Evolutionary conservation across 2,329 filamentous ascomycete genomes (phyloP).

Genomic region (Hypoxylon sp.): DNA sequence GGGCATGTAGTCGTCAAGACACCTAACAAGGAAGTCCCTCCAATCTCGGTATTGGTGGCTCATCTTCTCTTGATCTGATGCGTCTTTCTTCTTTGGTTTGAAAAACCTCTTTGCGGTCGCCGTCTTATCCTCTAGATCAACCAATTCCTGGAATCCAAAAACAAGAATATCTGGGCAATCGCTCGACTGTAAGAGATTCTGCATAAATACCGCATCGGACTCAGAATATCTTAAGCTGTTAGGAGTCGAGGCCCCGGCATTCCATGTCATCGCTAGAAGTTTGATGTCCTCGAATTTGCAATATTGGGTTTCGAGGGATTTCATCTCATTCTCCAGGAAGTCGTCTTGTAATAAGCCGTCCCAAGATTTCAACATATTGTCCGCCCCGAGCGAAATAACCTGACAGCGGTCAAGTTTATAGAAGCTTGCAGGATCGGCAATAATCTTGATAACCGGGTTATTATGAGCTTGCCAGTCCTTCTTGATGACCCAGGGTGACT

Average conservation of each 20-base stretch:
- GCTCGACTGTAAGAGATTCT: slow-evolving; percentile 81
- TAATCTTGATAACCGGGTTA: slow-evolving; percentile 82
- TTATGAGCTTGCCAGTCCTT: slow-evolving; percentile 97
- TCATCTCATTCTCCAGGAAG: slow-evolving; percentile 94
- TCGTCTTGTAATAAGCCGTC: slow-evolving; percentile 94
- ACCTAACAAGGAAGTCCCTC: slow-evolving; percentile 88
- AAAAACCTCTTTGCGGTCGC: slow-evolving; percentile 96
- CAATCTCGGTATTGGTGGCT: slow-evolving; percentile 97
- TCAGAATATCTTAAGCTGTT: slow-evolving; percentile 80
- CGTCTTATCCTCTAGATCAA: slow-evolving; percentile 97
- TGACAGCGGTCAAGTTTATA: slow-evolving; percentile 89
- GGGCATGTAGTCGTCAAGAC: slow-evolving; percentile 87
- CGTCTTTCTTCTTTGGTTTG: slow-evolving; percentile 85
- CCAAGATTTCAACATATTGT: slow-evolving; percentile 88
- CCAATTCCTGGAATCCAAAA: slow-evolving; percentile 98
- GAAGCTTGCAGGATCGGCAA: slow-evolving; percentile 83
- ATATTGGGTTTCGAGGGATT: slow-evolving; percentile 83
- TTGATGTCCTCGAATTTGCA: slow-evolving; percentile 88
- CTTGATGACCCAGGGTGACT: slow-evolving; percentile 87
- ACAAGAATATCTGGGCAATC: slow-evolving; percentile 89
- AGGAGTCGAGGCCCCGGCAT: slow-evolving; percentile 96
- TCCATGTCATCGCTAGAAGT: slow-evolving; percentile 92
- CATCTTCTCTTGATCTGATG: slow-evolving; percentile 89
- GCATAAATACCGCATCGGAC: slow-evolving; percentile 82
- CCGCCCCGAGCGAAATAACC: slow-evolving; percentile 87